phyloP scores from a whole-genome alignment of 768 basidiomycete genomes.

The Thelephora ganbajun region DNA sequence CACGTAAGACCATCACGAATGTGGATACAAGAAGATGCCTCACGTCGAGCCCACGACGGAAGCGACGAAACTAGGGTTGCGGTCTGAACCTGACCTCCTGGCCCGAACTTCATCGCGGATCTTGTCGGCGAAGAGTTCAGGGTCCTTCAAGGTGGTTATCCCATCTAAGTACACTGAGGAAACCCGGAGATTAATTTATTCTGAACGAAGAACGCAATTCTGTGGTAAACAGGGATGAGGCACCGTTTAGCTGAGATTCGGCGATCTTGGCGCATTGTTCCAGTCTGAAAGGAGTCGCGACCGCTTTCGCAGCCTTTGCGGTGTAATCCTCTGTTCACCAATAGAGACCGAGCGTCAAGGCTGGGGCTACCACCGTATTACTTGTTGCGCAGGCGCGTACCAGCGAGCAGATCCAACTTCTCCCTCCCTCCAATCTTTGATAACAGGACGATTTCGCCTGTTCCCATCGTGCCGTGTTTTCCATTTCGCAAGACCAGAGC shows the following conservation, averaged over 20 bases:
- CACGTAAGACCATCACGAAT: slow-evolving; percentile 1
- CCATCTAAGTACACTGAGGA: slow-evolving; percentile 51
- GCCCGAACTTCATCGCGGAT: slow-evolving; percentile 45
- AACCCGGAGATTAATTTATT: background rate
- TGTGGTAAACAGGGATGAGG: slow-evolving; percentile 8
- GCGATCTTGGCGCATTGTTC: slow-evolving; percentile 53
- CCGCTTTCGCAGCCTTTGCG: slow-evolving; percentile 38
- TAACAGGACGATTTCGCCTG: slow-evolving; percentile 47
- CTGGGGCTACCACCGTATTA: background rate
- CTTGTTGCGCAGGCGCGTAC: slow-evolving; percentile 22
- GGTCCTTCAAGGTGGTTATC: slow-evolving; percentile 52
- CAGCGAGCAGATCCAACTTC: slow-evolving; percentile 68
- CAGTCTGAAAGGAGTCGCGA: slow-evolving; percentile 51
- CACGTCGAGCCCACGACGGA: slow-evolving; percentile 48
- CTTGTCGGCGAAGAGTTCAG: slow-evolving; percentile 41
- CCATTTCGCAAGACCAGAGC: slow-evolving; percentile 65
- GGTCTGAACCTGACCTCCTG: slow-evolving; percentile 21
- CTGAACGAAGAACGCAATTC: background rate
- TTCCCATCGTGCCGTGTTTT: slow-evolving; percentile 58
- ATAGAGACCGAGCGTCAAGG: background rate
- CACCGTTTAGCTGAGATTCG: slow-evolving; percentile 62
- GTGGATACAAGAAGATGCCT: slow-evolving; percentile 3
- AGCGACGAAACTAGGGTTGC: slow-evolving; percentile 38
- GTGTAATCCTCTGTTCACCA: slow-evolving; percentile 69
- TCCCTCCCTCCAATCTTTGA: slow-evolving; percentile 61